phyloP scores from a whole-genome alignment of 345 rosid species.

The Melaleuca alternifolia region DNA sequence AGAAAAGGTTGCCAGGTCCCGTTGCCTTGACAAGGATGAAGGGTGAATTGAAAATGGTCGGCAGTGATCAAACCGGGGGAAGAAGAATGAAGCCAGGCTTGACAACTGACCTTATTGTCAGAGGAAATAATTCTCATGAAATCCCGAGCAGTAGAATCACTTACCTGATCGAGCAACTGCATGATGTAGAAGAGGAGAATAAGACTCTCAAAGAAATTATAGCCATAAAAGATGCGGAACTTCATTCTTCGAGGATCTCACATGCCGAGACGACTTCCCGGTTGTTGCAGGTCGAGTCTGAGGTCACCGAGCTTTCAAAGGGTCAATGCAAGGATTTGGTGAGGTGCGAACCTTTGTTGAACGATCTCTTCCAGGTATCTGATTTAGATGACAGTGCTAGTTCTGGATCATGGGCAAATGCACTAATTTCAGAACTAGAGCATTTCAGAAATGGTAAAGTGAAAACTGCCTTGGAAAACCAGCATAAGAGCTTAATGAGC shows the following conservation, averaged over 20 bases:
- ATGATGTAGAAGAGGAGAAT: constrained; percentile 63
- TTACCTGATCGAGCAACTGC: constrained; percentile 44
- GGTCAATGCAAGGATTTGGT: constrained; percentile 22
- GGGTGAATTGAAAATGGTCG: constrained; percentile 33
- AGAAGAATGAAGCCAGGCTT: not conserved
- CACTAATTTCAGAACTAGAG: constrained; percentile 39
- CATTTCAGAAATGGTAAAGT: constrained; percentile 27
- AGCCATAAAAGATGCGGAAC: constrained; percentile 43
- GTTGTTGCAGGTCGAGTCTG: constrained; percentile 33
- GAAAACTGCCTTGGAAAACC: constrained; percentile 10
- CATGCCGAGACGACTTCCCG: constrained; percentile 41
- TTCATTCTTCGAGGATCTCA: constrained; percentile 37
- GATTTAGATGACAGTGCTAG: constrained; percentile 14
- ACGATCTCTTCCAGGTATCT: not conserved
- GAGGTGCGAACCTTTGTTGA: constrained; percentile 9
- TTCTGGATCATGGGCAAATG: constrained; percentile 56
- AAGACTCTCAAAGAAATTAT: constrained; percentile 54
- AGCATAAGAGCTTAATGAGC: constrained; percentile 49
- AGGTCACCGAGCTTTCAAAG: constrained; percentile 10
- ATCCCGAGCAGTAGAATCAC: constrained; percentile 24
- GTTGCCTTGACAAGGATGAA: constrained; percentile 32
- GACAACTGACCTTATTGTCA: not conserved
- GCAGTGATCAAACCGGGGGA: constrained; percentile 24
- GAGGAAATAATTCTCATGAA: constrained; percentile 26
- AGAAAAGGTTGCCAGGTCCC: constrained; percentile 56